These are phyloP conservation scores for Microsporum ferrugineum DNA, from an alignment of 2,329 filamentous ascomycete species.

Conservation along the genomic window DNA sequence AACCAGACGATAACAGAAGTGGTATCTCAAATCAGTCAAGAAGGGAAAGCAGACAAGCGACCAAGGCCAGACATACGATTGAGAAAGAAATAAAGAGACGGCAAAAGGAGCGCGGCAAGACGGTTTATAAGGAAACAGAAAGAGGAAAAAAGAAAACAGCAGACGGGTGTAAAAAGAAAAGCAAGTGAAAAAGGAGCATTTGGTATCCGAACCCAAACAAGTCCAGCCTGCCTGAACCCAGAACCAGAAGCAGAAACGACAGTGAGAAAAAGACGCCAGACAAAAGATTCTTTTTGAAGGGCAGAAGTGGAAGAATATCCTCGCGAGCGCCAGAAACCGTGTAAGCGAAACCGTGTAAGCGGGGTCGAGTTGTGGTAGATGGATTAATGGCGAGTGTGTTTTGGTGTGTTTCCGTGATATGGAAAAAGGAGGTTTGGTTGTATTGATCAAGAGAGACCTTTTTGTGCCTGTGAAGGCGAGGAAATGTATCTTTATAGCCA, in stretches of 20 bases:
- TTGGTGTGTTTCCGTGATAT: not conserved
- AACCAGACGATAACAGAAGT: not conserved
- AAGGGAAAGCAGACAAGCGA: not conserved
- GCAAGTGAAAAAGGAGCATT: not conserved
- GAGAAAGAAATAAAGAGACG: not conserved
- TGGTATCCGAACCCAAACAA: not conserved
- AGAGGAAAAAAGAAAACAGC: not conserved
- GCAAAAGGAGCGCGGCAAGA: not conserved
- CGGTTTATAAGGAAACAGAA: not conserved
- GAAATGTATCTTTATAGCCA: not conserved
- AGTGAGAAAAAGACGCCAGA: not conserved
- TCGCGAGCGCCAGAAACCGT: not conserved
- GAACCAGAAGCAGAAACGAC: not conserved
- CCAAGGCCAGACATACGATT: not conserved
- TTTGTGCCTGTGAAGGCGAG: not conserved
- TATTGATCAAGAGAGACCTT: not conserved
- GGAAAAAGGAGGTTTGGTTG: not conserved
- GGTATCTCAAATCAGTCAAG: not conserved
- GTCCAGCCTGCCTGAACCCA: not conserved
- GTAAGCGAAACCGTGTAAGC: not conserved
- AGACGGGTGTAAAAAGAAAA: not conserved
- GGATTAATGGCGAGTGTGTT: not conserved
- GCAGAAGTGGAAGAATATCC: not conserved
- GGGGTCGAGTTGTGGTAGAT: not conserved
- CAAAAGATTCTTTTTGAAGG: not conserved